phyloP scores from a whole-genome alignment of 805 yeast genomes.

The Osmozyma mogii region DNA sequence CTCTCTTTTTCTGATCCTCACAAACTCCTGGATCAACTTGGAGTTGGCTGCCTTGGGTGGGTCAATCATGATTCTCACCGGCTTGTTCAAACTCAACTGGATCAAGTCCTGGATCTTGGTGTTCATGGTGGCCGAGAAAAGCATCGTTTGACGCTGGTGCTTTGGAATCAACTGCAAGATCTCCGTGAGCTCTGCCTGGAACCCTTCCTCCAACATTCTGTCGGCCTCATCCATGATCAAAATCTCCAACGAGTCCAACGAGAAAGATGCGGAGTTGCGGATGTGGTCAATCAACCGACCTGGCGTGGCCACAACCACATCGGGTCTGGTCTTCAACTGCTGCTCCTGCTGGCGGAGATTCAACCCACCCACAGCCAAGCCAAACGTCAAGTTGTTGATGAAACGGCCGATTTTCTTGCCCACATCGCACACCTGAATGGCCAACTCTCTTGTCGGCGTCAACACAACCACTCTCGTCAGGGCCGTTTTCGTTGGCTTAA shows the following conservation, averaged over 20 bases:
- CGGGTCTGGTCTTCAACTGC: slow-evolving; percentile 86
- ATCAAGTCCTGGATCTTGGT: slow-evolving; percentile 82
- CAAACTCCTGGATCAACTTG: slow-evolving; percentile 89
- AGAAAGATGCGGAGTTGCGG: slow-evolving; percentile 88
- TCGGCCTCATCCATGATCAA: slow-evolving; percentile 96
- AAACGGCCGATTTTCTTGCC: slow-evolving; percentile 77
- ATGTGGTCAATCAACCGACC: slow-evolving; percentile 98
- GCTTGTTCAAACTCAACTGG: slow-evolving; percentile 79
- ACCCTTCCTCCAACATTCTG: slow-evolving; percentile 98
- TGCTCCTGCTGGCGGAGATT: slow-evolving; percentile 94
- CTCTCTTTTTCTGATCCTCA: slow-evolving; percentile 88
- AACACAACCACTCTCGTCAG: slow-evolving; percentile 86
- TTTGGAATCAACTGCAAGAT: slow-evolving; percentile 77
- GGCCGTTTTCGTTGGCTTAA: slow-evolving; percentile 78
- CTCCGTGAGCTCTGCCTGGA: slow-evolving; percentile 90
- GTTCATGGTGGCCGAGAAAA: slow-evolving; percentile 98
- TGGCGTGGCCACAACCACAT: slow-evolving; percentile 95
- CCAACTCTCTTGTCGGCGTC: slow-evolving; percentile 96
- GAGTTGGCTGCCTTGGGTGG: slow-evolving; percentile 93
- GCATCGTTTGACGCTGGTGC: slow-evolving; percentile 82
- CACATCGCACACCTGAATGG: slow-evolving; percentile 92
- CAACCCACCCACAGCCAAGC: slow-evolving; percentile 97
- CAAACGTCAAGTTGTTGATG: slow-evolving; percentile 72
- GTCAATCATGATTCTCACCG: slow-evolving; percentile 91
- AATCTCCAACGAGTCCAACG: slow-evolving; percentile 85